Base-by-base conservation (phyloP, 495 filamentous ascomycete species). In the Aspergillus avenaceus region DNA sequence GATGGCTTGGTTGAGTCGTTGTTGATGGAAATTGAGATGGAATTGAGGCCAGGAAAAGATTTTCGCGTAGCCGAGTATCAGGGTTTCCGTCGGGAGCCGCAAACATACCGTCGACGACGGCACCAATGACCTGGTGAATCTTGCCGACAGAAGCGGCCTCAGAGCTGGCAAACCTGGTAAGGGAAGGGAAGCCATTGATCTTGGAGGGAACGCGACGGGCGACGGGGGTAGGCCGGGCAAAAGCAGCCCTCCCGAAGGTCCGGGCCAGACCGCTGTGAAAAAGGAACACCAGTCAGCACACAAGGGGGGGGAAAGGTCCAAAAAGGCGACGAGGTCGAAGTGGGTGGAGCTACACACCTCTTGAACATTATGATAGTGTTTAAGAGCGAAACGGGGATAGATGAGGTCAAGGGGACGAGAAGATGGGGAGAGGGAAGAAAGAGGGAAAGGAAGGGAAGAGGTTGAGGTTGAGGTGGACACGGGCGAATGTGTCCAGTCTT, bases 91-190 rank as follows among this genome's bases (percentile, higher is more conserved):
- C 37, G 54, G 56, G 54, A 47, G 53, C 42, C 47, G 52, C 59
- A 55, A 50, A 75, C 79, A 64, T 83, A 84, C 81, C 79, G 69
- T 84, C 81, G 55, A 84, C 81, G 62, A 84, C 82, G 74, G 82
- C 81, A 76, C 82, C 82, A 66, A 85, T 85, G 71, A 85, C 82
- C 78, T 92, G 88, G 80, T 92, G 84, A 74, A 92, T 86, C 82
- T 89, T 90, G 72, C 88, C 88, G 72, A 82, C 72, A 63, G 79
- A 73, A 50, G 67, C 75, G 59, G 78, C 69, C 53, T 82, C 75
- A 46, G 82, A 76, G 74, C 83, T 87, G 67, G 87, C 87, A 62
- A 85, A 84, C 65, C 87, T 78, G 65, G 83, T 82, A 62, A 79
- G 70, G 66, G 81, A 83, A 69, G 78, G 83, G 56, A 80, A 59